Conservation (phyloP, 352 stramenopile species). For the Blastocystis sp. region DNA sequence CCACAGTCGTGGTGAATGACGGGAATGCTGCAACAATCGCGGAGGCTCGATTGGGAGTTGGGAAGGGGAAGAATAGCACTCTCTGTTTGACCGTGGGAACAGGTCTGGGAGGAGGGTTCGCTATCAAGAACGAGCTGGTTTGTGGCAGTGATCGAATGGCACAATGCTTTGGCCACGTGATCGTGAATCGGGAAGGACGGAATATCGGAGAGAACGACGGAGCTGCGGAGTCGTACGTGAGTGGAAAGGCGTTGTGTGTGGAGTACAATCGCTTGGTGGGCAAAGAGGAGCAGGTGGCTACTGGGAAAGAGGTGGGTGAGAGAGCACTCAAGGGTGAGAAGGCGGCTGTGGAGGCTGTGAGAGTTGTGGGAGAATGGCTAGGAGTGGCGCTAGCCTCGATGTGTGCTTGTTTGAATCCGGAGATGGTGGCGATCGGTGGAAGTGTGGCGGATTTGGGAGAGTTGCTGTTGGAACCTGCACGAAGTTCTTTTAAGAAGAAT, state of each 20-base stretch:
- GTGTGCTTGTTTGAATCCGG: conserved; percentile 57
- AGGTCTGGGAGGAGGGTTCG: conserved; percentile 50
- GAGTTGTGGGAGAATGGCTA: conserved; percentile 38
- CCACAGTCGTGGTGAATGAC: conserved; percentile 42
- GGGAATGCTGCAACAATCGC: conserved; percentile 33
- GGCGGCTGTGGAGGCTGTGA: neutral
- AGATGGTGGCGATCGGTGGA: conserved; percentile 47
- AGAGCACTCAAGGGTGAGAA: neutral
- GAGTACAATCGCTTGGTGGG: conserved; percentile 32
- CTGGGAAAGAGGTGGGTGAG: conserved; percentile 50
- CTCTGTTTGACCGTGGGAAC: conserved; percentile 56
- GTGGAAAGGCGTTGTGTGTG: conserved; percentile 28
- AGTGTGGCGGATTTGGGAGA: conserved; percentile 38
- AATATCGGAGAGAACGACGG: conserved; percentile 45
- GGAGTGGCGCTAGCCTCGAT: conserved; percentile 44
- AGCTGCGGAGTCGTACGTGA: conserved; percentile 20
- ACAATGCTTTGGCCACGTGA: conserved; percentile 54
- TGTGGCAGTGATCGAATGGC: conserved; percentile 47
- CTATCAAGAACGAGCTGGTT: neutral
- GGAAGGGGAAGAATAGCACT: neutral
- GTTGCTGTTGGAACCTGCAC: conserved; percentile 4
- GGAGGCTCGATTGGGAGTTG: conserved; percentile 27
- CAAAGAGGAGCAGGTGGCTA: neutral
- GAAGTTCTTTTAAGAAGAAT: conserved; percentile 6
- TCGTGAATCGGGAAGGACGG: conserved; percentile 11